Conservation (phyloP, 2,329 filamentous ascomycete genomes). For the Aulographum hederae region DNA sequence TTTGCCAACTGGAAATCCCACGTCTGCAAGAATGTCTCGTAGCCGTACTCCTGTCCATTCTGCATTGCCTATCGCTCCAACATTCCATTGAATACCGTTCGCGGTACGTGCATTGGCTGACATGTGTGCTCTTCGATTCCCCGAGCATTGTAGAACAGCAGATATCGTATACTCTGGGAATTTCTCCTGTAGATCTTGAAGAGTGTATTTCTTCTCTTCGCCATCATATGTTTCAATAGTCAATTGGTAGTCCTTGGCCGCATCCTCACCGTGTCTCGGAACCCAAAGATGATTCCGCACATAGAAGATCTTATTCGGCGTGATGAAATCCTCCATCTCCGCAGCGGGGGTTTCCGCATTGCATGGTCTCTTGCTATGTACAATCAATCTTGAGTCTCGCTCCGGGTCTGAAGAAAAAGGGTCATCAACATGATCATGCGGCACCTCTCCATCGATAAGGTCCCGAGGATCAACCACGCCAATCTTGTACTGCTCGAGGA, state of each 20-base stretch:
- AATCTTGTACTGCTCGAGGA: constrained; percentile 45
- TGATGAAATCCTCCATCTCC: constrained; percentile 39
- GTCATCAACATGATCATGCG: constrained; percentile 37
- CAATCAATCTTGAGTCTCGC: constrained; percentile 32
- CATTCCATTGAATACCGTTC: constrained; percentile 21
- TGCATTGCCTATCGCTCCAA: constrained; percentile 27
- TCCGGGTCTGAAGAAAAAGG: constrained; percentile 37
- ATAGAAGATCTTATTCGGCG: constrained; percentile 43
- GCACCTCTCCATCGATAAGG: constrained; percentile 36
- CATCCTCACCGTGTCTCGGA: constrained; percentile 32
- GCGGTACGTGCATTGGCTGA: constrained; percentile 39
- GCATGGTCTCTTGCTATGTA: constrained; percentile 35
- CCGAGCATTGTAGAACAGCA: constrained; percentile 49
- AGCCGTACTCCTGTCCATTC: constrained; percentile 32
- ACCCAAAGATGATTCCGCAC: constrained; percentile 57
- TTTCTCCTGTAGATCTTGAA: constrained; percentile 36
- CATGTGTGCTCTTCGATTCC: constrained; percentile 51
- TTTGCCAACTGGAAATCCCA: constrained; percentile 25
- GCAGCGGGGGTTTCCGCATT: constrained; percentile 41
- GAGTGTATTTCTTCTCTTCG: constrained; percentile 42
- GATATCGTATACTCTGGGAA: constrained; percentile 42
- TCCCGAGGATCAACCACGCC: constrained; percentile 41
- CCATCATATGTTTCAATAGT: constrained; percentile 36
- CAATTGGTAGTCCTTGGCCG: constrained; percentile 32
- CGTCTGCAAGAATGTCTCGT: constrained; percentile 25